phyloP scores from a whole-genome alignment of 2,329 filamentous ascomycete species.

The Delphinella strobiligena region DNA sequence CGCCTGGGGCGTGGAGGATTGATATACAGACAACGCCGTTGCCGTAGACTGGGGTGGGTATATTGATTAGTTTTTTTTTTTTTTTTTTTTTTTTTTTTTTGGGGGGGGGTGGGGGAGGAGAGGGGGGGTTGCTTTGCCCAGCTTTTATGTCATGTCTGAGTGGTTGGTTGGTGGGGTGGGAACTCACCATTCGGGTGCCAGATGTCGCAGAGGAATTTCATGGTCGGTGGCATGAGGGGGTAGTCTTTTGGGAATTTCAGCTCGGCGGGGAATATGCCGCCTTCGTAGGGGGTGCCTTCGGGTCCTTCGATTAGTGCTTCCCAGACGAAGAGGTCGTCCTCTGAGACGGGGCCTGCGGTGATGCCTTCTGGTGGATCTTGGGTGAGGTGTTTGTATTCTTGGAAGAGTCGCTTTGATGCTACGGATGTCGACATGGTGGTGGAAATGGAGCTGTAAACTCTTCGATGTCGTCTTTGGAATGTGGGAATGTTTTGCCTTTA shows the following conservation, averaged over 20 bases:
- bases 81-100: too few relatives aligned
- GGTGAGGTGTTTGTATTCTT: conserved; percentile 89
- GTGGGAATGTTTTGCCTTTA: too few relatives aligned
- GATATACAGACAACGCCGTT: conserved; percentile 92
- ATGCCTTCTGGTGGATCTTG: conserved; percentile 97
- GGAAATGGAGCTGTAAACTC: too few relatives aligned
- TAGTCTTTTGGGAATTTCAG: conserved; percentile 94
- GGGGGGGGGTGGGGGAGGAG: background rate
- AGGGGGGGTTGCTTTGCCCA: too few relatives aligned
- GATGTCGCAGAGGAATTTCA: conserved; percentile 88
- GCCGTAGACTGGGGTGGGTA: conserved; percentile 56
- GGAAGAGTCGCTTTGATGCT: conserved; percentile 68
- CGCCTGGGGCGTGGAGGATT: conserved; percentile 91
- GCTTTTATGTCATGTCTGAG: too few relatives aligned
- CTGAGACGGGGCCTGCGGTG: conserved; percentile 80
- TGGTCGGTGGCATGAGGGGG: conserved; percentile 86
- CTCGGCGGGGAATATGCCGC: conserved; percentile 88
- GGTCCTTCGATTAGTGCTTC: conserved; percentile 93
- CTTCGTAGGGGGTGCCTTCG: conserved; percentile 90
- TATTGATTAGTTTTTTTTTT: too few relatives aligned
- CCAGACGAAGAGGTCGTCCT: conserved; percentile 94
- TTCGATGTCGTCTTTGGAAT: too few relatives aligned
- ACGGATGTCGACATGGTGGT: conserved; percentile 28
- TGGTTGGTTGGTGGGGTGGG: background rate
- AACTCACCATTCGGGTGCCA: conserved; percentile 87